Evolutionary conservation across 2,329 filamentous ascomycete species (phyloP).

Genomic region (Myotisia sp.): DNA sequence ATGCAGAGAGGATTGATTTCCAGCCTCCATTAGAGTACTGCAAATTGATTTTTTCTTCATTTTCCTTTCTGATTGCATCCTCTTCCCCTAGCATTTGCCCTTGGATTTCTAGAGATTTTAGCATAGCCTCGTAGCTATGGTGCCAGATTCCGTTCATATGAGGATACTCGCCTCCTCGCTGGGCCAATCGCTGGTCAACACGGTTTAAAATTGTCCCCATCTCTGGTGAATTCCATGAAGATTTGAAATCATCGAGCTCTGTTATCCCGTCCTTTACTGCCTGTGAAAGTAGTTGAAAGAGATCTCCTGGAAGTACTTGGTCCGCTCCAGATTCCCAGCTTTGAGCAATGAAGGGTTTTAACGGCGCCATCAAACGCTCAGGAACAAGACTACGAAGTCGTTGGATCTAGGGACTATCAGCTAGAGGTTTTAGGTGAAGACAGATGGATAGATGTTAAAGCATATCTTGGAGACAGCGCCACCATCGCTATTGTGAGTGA

Average conservation of each 20-base stretch:
- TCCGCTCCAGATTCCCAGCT: slow-evolving; percentile 13
- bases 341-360: slow-evolving; percentile 26
- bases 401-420: slow-evolving; percentile 23
- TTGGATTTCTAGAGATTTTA: slow-evolving; percentile 19
- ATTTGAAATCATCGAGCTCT: slow-evolving; percentile 27
- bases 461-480: not conserved
- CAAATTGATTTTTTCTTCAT: slow-evolving; percentile 18
- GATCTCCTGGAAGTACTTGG: slow-evolving; percentile 22
- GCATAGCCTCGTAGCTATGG: slow-evolving; percentile 25
- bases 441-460: not conserved
- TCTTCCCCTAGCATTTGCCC: slow-evolving; percentile 19
- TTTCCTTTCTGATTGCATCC: slow-evolving; percentile 16
- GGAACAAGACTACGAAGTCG: slow-evolving; percentile 30
- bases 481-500: too few species aligned
- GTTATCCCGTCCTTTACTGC: slow-evolving; percentile 23
- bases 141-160: slow-evolving; percentile 28
- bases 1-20: slow-evolving; percentile 22
- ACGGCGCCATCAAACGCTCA: slow-evolving; percentile 26
- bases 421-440: not conserved
- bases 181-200: slow-evolving; percentile 23
- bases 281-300: slow-evolving; percentile 24
- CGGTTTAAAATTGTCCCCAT: slow-evolving; percentile 27
- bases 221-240: slow-evolving; percentile 28
- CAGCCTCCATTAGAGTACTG: slow-evolving; percentile 21
- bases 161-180: slow-evolving; percentile 24